Evolutionary conservation across 495 filamentous ascomycete genomes (phyloP).

Genomic region (Chaetomium tenue): DNA sequence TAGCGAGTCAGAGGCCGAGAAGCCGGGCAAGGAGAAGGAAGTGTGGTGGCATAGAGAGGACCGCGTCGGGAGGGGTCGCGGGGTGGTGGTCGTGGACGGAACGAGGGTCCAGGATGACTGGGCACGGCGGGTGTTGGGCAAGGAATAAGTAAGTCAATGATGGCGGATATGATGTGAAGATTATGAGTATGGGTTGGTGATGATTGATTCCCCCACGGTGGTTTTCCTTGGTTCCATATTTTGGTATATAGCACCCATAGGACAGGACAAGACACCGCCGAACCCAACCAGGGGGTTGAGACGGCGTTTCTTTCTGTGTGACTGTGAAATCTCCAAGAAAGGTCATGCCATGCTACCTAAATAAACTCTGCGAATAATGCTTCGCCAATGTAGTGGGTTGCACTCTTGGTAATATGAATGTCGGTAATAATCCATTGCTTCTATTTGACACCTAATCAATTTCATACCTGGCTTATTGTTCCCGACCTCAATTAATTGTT

Average conservation of each 20-base stretch:
- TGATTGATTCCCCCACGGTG: slow-evolving; percentile 7
- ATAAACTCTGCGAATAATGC: no score
- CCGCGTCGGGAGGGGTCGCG: slow-evolving; percentile 78
- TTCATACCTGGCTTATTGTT: no score
- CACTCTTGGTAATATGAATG: no score
- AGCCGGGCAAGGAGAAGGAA: slow-evolving; percentile 53
- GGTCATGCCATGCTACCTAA: no score
- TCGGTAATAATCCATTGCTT: no score
- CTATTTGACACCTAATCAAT: no score
- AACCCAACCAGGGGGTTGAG: background rate
- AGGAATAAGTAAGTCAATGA: slow-evolving; percentile 61
- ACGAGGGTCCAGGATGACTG: slow-evolving; percentile 78
- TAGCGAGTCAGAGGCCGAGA: slow-evolving; percentile 76
- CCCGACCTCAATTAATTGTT: no score
- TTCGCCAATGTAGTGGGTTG: no score
- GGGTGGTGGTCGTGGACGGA: slow-evolving; percentile 81
- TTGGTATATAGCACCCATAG: slow-evolving; percentile 1
- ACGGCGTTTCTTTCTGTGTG: no score
- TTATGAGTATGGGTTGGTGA: slow-evolving; percentile 14
- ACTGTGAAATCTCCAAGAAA: no score
- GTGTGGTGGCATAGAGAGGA: slow-evolving; percentile 81
- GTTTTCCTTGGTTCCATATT: background rate
- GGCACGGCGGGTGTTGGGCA: slow-evolving; percentile 67
- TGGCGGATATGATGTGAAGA: slow-evolving; percentile 10
- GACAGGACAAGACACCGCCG: background rate